A percentile compares a stretch with the other conserved stretches of the same genome.
Evolutionary conservation across 2,329 filamentous ascomycete species (phyloP).

Genomic region (Neonectria coccinea): DNA sequence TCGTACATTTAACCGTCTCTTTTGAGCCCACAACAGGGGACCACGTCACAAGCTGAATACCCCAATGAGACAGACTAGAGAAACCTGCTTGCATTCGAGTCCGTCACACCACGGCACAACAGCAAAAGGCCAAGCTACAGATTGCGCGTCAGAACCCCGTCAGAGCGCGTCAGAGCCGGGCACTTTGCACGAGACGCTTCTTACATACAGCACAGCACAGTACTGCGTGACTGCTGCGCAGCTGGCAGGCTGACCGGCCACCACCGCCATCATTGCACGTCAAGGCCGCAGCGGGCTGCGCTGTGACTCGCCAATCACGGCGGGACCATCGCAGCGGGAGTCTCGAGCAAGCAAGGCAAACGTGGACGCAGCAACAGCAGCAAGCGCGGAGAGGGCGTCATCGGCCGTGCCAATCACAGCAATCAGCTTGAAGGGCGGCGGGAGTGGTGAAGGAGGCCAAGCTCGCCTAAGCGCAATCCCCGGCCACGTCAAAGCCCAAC

Average conservation of each 20-base stretch:
- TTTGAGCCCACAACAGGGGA: constrained; percentile 22
- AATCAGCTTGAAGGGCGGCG: constrained; percentile 21
- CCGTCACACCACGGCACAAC: constrained; percentile 41
- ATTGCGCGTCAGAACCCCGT: constrained; percentile 17
- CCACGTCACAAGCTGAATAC: constrained; percentile 41
- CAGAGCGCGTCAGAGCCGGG: constrained; percentile 5
- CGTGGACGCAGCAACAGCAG: neutral
- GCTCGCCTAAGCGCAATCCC: constrained; percentile 16
- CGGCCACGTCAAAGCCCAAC: constrained; percentile 25
- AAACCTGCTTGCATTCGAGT: constrained; percentile 34
- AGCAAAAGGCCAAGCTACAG: constrained; percentile 11
- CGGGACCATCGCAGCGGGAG: constrained; percentile 26
- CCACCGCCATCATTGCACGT: constrained; percentile 35
- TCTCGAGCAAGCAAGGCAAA: constrained; percentile 6
- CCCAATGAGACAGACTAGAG: constrained; percentile 42
- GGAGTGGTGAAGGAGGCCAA: constrained; percentile 13
- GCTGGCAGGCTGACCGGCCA: constrained; percentile 26
- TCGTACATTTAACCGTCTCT: constrained; percentile 17
- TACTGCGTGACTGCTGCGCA: neutral
- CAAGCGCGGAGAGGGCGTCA: constrained; percentile 10
- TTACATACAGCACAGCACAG: too few species aligned
- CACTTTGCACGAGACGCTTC: constrained; percentile 11
- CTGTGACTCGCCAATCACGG: constrained; percentile 40
- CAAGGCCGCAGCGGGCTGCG: constrained; percentile 31
- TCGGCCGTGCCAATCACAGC: constrained; percentile 23